Conservation (phyloP, 2,329 filamentous ascomycete species). For the Penicillium sp. region DNA sequence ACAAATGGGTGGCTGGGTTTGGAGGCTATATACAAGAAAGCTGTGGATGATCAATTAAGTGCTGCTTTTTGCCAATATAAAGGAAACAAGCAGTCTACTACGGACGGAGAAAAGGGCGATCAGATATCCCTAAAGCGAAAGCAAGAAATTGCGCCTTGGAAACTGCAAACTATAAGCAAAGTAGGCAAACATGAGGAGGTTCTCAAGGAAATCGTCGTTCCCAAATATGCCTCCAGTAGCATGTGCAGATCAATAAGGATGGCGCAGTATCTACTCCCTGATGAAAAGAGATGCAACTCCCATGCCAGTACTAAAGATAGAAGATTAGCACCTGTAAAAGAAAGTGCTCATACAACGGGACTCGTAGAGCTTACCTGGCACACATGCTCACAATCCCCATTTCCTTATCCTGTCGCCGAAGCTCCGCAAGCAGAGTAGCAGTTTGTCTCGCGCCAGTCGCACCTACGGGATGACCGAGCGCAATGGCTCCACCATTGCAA, state of each 20-base stretch:
- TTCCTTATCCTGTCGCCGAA: conserved; percentile 80
- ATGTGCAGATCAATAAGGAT: not conserved
- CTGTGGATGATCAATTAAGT: no score
- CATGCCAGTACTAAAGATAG: conserved; percentile 28
- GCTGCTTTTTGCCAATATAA: no score
- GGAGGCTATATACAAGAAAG: no score
- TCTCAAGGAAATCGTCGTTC: not conserved
- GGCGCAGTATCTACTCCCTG: conserved; percentile 21
- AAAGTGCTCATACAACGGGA: not conserved
- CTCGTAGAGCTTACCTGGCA: conserved; percentile 57
- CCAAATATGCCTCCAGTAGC: not conserved
- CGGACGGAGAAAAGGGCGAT: no score
- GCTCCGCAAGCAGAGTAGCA: conserved; percentile 85
- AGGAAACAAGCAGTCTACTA: no score
- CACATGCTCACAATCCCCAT: conserved; percentile 88
- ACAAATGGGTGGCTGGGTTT: no score
- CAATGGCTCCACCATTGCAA: conserved; percentile 88
- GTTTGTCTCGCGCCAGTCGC: conserved; percentile 85
- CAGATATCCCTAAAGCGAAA: no score
- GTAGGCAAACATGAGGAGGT: not conserved
- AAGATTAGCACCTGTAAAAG: conserved; percentile 2
- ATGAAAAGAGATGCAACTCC: conserved; percentile 33
- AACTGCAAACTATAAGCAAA: no score
- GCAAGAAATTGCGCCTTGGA: no score
- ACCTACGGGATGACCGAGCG: conserved; percentile 82